Percentiles rank a stretch among this genome's conserved stretches.
These are phyloP conservation scores for Trametes coccinea DNA, from an alignment of 768 basidiomycete genomes.

Conservation along the genomic window DNA sequence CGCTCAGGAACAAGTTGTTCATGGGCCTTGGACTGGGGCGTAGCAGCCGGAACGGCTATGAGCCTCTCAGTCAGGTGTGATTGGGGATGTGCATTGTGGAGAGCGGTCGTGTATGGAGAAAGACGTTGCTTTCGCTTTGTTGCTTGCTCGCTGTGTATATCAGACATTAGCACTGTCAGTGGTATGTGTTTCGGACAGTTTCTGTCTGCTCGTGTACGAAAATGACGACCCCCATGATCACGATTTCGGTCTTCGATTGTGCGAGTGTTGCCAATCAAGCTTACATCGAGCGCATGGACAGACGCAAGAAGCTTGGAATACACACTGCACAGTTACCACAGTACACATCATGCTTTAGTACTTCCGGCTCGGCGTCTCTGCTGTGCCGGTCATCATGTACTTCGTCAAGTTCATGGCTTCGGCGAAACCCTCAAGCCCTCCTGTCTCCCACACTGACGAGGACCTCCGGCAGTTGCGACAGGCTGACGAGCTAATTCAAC, in stretches of 20 bases:
- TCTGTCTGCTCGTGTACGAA: neutral
- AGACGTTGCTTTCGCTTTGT: slow-evolving; percentile 4
- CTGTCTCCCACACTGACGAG: too few species aligned
- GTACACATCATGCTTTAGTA: neutral
- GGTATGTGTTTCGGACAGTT: neutral
- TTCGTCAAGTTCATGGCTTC: too few species aligned
- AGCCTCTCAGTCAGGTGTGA: slow-evolving; percentile 60
- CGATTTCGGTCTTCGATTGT: neutral
- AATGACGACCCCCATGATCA: neutral
- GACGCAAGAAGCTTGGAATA: too few species aligned
- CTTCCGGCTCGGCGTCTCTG: too few species aligned
- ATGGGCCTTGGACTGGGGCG: slow-evolving; percentile 54
- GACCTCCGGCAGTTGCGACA: too few species aligned
- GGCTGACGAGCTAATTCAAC: too few species aligned
- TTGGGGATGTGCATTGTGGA: neutral
- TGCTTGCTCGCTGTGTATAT: slow-evolving; percentile 9
- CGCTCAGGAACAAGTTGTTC: slow-evolving; percentile 51
- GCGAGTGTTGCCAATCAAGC: neutral
- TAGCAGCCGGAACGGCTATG: slow-evolving; percentile 58
- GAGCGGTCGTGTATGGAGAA: neutral
- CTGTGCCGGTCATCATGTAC: too few species aligned
- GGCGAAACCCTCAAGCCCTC: too few species aligned
- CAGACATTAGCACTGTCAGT: neutral
- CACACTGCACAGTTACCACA: too few species aligned
- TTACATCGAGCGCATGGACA: neutral